Evolutionary conservation across 2,329 filamentous ascomycete genomes (phyloP).

Genomic region (Exserohilum rostratum): DNA sequence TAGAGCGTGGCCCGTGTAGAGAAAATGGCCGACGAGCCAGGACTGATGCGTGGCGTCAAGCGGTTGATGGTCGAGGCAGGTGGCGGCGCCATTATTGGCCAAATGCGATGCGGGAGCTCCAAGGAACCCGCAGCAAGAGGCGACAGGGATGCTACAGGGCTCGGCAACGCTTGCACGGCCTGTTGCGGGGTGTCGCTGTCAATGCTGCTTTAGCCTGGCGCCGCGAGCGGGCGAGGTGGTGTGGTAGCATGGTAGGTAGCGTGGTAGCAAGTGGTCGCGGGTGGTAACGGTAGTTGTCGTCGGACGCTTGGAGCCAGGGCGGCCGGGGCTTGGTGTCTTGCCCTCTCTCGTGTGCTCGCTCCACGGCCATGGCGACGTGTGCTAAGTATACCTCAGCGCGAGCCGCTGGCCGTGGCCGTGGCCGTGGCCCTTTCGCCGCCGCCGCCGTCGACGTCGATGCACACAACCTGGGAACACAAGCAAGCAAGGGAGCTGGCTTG

Average conservation of each 20-base stretch:
- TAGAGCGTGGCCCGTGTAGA: conserved; percentile 43
- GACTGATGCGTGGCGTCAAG: conserved; percentile 47
- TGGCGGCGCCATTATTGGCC: conserved; percentile 46
- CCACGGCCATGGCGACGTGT: neutral
- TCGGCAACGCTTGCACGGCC: conserved; percentile 49
- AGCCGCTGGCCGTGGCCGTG: neutral
- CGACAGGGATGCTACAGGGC: conserved; percentile 43
- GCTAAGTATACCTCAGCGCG: no score
- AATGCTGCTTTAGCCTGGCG: conserved; percentile 36
- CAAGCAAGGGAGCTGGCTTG: neutral
- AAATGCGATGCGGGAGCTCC: conserved; percentile 45
- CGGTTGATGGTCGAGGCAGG: conserved; percentile 43
- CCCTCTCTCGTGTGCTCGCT: no score
- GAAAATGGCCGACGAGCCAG: conserved; percentile 50
- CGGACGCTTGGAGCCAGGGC: no score
- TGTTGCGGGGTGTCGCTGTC: conserved; percentile 48
- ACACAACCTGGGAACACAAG: neutral
- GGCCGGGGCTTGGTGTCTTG: no score
- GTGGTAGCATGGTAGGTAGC: conserved; percentile 6
- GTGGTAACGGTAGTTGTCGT: no score
- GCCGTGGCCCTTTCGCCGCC: neutral
- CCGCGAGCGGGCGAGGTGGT: conserved; percentile 24
- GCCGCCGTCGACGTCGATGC: neutral
- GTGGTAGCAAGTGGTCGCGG: neutral
- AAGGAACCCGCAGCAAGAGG: conserved; percentile 44